phyloP scores from a whole-genome alignment of 768 basidiomycete genomes.

The Trametes gibbosa region DNA sequence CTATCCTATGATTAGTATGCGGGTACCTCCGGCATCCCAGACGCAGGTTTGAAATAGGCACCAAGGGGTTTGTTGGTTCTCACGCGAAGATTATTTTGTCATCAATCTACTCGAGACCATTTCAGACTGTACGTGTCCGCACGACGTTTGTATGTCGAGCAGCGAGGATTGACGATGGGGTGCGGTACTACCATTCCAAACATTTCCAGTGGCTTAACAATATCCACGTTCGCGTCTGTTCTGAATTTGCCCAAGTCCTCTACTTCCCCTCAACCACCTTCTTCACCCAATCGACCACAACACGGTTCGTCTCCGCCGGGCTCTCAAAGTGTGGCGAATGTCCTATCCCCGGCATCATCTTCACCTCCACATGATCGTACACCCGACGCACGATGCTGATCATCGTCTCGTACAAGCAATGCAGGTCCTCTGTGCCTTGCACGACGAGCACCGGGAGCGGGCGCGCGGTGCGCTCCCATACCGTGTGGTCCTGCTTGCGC shows the following conservation, averaged over 20 bases:
- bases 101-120: no score
- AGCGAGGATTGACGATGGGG: no score
- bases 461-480: constrained; percentile 20
- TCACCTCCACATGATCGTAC: constrained; percentile 19
- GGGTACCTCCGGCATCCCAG: no score
- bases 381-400: constrained; percentile 11
- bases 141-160: no score
- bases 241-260: not conserved
- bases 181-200: no score
- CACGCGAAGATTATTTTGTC: no score
- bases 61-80: no score
- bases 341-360: constrained; percentile 21
- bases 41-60: no score
- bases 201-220: no score
- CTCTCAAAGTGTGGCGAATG: constrained; percentile 25
- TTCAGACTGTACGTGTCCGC: no score
- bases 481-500: constrained; percentile 23
- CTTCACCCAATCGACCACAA: constrained; percentile 27
- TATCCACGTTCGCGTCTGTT: no score
- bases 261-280: constrained; percentile 15
- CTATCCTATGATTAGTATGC: no score
- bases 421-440: constrained; percentile 25
- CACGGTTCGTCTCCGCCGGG: constrained; percentile 18
- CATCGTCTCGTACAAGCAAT: constrained; percentile 18
- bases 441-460: constrained; percentile 22